These are phyloP conservation scores for Creolimax fragrantissima DNA, from an alignment of 78 protist genomes.

Conservation along the genomic window DNA sequence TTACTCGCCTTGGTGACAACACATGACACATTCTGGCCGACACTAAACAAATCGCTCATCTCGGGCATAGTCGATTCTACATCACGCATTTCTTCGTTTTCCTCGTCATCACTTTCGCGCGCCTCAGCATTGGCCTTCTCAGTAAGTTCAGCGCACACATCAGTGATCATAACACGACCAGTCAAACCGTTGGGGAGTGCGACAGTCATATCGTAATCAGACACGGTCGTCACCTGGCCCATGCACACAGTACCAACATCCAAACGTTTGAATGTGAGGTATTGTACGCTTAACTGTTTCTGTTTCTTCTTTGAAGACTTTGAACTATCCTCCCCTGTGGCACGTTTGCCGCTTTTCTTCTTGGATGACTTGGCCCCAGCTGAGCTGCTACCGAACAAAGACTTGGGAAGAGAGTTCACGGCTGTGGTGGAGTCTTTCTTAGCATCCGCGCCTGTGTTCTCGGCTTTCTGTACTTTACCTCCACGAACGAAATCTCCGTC, in stretches of 20 bases:
- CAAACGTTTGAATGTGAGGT: neutral
- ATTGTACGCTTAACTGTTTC: neutral
- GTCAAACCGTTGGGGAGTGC: neutral
- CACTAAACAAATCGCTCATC: neutral
- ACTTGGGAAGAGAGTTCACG: neutral
- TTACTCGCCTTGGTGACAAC: neutral
- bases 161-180: neutral
- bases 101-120: neutral
- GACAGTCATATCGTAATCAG: neutral
- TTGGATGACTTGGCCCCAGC: neutral
- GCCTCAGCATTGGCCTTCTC: neutral
- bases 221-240: neutral
- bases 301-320: neutral
- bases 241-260: neutral
- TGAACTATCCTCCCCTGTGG: neutral
- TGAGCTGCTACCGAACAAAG: neutral
- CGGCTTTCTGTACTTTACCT: neutral
- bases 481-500: neutral
- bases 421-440: neutral
- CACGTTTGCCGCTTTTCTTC: neutral
- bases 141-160: neutral
- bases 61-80: neutral
- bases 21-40: neutral
- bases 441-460: neutral
- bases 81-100: neutral